Conservation (phyloP, 345 rosid genomes). For the Cardamine chenopodiifolia region DNA sequence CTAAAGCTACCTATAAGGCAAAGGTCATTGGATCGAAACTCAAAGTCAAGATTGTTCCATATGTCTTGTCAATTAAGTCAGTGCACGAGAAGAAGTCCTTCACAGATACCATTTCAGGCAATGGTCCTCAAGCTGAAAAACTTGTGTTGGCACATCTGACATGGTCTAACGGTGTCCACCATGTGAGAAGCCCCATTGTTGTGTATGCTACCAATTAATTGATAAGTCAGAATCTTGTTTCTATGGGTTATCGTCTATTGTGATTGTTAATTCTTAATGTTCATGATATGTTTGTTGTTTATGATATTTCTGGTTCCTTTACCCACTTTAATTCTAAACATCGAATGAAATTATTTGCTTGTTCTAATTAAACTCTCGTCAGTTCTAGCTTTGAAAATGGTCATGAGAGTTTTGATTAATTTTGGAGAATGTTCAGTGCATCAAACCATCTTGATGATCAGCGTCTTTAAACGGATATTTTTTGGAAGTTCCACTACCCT, state of each 20-base stretch:
- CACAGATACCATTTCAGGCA: conserved; percentile 40
- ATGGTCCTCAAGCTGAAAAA: background rate
- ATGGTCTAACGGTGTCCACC: conserved; percentile 49
- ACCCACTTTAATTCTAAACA: background rate
- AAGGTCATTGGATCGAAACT: conserved; percentile 21
- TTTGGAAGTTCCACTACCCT: no score
- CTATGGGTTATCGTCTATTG: background rate
- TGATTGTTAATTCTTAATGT: background rate
- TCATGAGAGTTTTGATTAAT: background rate
- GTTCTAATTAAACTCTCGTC: background rate
- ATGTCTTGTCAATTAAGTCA: conserved; percentile 42
- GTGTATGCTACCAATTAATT: conserved; percentile 7
- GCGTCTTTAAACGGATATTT: no score
- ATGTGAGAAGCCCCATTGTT: conserved; percentile 47
- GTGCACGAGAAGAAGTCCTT: conserved; percentile 52
- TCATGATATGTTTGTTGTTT: conserved; percentile 8
- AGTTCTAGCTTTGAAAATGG: background rate
- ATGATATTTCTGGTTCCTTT: conserved; percentile 6
- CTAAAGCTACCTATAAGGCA: conserved; percentile 51
- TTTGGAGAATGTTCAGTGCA: background rate
- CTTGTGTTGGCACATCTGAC: conserved; percentile 37
- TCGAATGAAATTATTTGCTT: background rate
- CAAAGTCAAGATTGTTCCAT: conserved; percentile 47
- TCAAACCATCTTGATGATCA: no score
- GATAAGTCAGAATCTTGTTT: background rate